Conservation (phyloP, 108 stramenopile species). For the Skeletonema marinoi region DNA sequence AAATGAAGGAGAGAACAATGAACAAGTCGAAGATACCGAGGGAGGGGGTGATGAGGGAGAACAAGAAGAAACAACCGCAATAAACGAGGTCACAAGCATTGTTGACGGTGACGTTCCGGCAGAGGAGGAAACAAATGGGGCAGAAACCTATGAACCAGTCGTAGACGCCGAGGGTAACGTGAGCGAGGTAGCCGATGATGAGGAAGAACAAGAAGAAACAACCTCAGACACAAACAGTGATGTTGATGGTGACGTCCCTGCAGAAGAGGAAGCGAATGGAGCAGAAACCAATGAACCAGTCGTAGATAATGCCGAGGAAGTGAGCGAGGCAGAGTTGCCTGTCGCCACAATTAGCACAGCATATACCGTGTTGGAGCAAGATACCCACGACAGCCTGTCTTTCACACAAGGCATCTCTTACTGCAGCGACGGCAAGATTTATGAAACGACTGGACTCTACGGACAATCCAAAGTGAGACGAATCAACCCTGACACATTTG, state of each 20-base stretch:
- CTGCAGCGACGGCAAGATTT: conserved; percentile 58
- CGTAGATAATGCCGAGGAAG: background rate
- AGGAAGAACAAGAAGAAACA: background rate
- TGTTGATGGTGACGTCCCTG: background rate
- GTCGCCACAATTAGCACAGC: conserved; percentile 32
- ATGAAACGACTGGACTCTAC: conserved; percentile 76
- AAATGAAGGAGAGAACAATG: no score
- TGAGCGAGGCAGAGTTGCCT: conserved; percentile 6
- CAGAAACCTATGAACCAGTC: conserved; percentile 1
- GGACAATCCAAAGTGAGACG: conserved; percentile 64
- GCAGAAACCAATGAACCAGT: conserved; percentile 5
- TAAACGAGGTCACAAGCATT: no score
- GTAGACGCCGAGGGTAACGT: background rate
- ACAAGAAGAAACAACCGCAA: background rate
- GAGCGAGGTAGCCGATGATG: conserved; percentile 6
- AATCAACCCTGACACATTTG: conserved; percentile 66
- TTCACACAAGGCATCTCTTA: conserved; percentile 89
- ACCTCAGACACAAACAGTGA: background rate
- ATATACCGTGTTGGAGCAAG: conserved; percentile 62
- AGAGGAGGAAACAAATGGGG: background rate
- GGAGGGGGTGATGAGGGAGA: background rate
- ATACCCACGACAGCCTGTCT: conserved; percentile 59
- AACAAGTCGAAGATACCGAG: no score
- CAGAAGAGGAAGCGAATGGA: background rate
- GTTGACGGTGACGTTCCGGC: no score